Conservation (phyloP, 2,329 filamentous ascomycete genomes). For the Trichoderma sp. region DNA sequence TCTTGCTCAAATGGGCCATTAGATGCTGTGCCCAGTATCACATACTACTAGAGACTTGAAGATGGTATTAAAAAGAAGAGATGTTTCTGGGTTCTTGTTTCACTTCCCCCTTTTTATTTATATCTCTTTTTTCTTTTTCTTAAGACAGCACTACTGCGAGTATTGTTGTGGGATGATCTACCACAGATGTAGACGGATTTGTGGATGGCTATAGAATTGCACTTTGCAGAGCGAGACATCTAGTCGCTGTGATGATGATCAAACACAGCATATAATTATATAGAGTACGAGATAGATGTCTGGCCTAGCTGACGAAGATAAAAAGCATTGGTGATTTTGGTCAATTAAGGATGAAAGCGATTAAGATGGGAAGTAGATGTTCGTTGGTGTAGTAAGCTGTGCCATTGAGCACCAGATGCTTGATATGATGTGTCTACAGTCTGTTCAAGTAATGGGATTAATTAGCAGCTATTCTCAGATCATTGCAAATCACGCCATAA, state of each 20-base stretch:
- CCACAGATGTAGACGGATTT: constrained; percentile 3
- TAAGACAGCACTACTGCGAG: background rate
- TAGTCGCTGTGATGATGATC: background rate
- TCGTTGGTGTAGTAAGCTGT: background rate
- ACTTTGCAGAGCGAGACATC: background rate
- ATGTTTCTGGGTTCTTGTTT: background rate
- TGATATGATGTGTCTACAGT: background rate
- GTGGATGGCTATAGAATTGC: background rate
- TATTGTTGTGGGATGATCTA: background rate
- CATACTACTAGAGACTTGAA: background rate
- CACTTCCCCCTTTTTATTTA: background rate
- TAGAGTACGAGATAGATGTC: constrained; percentile 1
- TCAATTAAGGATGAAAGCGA: background rate
- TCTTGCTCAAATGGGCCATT: constrained; percentile 75
- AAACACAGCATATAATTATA: background rate
- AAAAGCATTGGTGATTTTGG: background rate
- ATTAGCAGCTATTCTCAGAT: background rate
- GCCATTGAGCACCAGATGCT: background rate
- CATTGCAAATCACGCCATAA: constrained; percentile 6
- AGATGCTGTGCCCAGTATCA: constrained; percentile 32
- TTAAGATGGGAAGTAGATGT: background rate
- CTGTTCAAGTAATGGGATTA: background rate
- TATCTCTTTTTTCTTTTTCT: background rate
- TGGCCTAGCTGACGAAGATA: background rate
- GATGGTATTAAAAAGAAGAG: background rate